These are phyloP conservation scores for Eucalyptus cloeziana DNA, from an alignment of 345 rosid species.

Conservation along the genomic window DNA sequence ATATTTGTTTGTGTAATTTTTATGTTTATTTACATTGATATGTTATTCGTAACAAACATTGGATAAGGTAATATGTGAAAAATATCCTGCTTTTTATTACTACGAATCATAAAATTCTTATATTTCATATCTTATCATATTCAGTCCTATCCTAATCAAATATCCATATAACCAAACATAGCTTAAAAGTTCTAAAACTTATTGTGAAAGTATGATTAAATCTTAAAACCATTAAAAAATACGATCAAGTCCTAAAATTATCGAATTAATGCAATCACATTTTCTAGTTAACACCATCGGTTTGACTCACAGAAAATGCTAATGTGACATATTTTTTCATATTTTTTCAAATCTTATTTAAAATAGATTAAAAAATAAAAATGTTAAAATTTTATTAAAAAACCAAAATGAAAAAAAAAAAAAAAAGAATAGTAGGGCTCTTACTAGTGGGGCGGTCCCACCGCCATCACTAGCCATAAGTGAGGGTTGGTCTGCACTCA, in stretches of 20 bases:
- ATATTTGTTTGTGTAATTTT: no score
- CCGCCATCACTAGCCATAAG: no score
- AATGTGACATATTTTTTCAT: not conserved
- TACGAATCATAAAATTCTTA: rapidly evolving
- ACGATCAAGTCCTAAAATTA: rapidly evolving
- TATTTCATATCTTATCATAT: rapidly evolving
- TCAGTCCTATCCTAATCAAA: rapidly evolving
- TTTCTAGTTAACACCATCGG: not conserved
- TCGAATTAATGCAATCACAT: not conserved
- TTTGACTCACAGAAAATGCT: not conserved
- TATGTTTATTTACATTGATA: no score
- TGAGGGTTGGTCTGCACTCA: not conserved
- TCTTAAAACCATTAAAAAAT: not conserved
- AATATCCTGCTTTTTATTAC: rapidly evolving
- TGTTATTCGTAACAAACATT: no score
- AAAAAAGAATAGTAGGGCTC: no score
- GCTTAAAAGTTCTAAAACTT: not conserved
- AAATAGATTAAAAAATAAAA: no score
- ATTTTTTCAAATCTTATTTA: not conserved
- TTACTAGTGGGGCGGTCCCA: no score
- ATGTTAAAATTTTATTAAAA: not conserved
- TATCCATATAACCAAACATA: rapidly evolving
- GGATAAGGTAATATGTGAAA: not conserved
- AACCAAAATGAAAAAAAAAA: not conserved
- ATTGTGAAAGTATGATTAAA: not conserved